Evolutionary conservation across 495 filamentous ascomycete genomes (phyloP), one percentile per base, ranked within the genome.

Genomic region (Chaetomium fimeti): DNA sequence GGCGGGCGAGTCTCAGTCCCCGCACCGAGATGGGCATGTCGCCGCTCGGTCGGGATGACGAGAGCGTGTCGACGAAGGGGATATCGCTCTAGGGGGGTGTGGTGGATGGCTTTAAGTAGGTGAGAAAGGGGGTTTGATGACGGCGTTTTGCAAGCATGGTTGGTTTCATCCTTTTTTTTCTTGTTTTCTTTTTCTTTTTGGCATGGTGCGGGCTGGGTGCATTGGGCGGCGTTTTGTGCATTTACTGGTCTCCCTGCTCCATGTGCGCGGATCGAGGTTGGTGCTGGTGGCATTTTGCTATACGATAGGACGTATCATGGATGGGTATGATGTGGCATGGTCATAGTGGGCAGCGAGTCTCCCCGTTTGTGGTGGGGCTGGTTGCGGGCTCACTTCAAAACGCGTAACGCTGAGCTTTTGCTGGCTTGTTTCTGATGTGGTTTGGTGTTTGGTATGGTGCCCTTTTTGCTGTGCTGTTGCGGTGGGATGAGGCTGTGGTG

Each of bases 21-120:
- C 15, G 42, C 22, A 48, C 5, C 48, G 49, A 27, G 24, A 29
- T 1, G 47, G 59, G 60, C 0, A 1, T 38, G 25, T 40, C 42
- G 25, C n/a, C 40, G 32, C 32, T 9, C 6, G 32, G 3, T 57
- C 72, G 62, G 11, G 68, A 71, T n/a, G 67, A 64, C 24, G 65
- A 68, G 61, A 27, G 15, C 52, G 62, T 7, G 57, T 68, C 28
- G 57, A 68, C 61, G 56, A 69, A 66, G 47, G 74, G 72, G 55
- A 69, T 73, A 53, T 78, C 76, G 9, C 54, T 77, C 15, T 78
- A 68, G 65, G 51, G 15, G 27, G 58, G 16, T 42, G 38, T 32
- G 25, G 45, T 20, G 36, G n/a, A n/a, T n/a, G n/a, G n/a, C n/a
- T 9, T 11, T 32, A 9, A 36, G 36, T 1, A 2, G 20, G 1